Evolutionary conservation across 345 rosid genomes (phyloP).

Genomic region (Lenwebbia sp.): DNA sequence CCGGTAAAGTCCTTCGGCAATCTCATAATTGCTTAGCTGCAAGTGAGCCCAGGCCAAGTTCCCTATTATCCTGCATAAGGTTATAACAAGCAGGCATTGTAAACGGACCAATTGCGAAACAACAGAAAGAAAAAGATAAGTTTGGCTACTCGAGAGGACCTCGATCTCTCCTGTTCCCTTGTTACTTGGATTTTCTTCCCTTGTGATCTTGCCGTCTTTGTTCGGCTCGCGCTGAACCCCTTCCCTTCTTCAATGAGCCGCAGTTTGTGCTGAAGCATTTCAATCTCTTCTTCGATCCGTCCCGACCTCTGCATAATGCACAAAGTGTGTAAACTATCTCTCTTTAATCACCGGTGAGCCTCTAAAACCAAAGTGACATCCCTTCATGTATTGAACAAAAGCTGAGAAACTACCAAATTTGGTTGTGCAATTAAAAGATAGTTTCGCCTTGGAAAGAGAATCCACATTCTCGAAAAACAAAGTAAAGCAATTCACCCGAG

Average conservation of each 20-base stretch:
- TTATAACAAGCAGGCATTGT: neutral
- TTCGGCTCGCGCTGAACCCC: conserved; percentile 36
- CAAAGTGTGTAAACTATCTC: neutral
- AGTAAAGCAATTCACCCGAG: neutral
- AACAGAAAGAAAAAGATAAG: neutral
- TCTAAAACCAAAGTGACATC: neutral
- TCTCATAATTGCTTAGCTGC: conserved; percentile 58
- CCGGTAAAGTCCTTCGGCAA: conserved; percentile 76
- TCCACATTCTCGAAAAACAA: neutral
- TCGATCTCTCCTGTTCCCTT: conserved; percentile 59
- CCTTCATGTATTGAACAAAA: neutral
- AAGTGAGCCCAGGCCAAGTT: conserved; percentile 88
- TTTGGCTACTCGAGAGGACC: conserved; percentile 14
- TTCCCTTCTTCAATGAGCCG: conserved; percentile 43
- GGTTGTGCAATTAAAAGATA: no score
- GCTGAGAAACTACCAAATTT: no score
- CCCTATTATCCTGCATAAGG: conserved; percentile 43
- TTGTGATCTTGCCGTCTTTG: conserved; percentile 57
- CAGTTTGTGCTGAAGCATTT: conserved; percentile 58
- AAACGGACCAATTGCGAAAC: neutral
- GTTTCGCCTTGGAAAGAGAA: neutral
- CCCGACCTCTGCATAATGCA: conserved; percentile 52
- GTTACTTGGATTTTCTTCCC: conserved; percentile 63
- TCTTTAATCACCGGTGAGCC: neutral
- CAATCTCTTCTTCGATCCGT: conserved; percentile 73